Percentiles rank a stretch among this genome's conserved stretches.
Evolutionary conservation across 805 yeast species (phyloP).

Genomic region (Suhomyces xylopsoci): DNA sequence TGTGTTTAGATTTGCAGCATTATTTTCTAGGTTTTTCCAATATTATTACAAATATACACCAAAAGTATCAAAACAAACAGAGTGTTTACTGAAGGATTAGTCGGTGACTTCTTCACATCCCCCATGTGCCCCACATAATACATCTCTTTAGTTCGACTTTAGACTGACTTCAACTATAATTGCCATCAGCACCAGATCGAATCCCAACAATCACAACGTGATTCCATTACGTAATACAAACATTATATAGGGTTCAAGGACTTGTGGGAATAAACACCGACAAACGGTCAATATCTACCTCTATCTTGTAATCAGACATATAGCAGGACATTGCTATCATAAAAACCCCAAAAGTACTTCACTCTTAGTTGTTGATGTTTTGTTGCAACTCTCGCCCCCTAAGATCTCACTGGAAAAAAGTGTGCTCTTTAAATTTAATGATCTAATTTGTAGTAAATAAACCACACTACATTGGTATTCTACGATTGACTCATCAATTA

Average conservation of each 20-base stretch:
- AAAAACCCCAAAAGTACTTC: neutral
- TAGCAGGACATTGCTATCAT: neutral
- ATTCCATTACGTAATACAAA: neutral
- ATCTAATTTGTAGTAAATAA: neutral
- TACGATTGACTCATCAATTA: neutral
- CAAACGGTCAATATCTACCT: neutral
- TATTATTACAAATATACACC: neutral
- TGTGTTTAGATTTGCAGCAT: neutral
- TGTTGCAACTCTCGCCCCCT: neutral
- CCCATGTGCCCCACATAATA: neutral
- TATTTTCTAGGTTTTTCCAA: neutral
- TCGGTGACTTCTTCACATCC: too few relatives aligned
- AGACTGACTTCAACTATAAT: neutral
- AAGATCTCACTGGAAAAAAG: conserved; percentile 1
- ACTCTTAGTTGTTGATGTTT: neutral
- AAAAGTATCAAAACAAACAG: neutral
- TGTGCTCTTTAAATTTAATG: conserved; percentile 2
- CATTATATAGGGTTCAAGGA: neutral
- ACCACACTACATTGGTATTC: neutral
- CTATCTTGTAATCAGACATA: neutral
- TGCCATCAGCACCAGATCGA: neutral
- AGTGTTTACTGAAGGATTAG: neutral
- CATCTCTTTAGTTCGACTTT: neutral
- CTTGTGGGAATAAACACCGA: neutral
- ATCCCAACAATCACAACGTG: neutral